Conservation (phyloP, 306 rosid genomes). For the Acacia acuminata region DNA sequence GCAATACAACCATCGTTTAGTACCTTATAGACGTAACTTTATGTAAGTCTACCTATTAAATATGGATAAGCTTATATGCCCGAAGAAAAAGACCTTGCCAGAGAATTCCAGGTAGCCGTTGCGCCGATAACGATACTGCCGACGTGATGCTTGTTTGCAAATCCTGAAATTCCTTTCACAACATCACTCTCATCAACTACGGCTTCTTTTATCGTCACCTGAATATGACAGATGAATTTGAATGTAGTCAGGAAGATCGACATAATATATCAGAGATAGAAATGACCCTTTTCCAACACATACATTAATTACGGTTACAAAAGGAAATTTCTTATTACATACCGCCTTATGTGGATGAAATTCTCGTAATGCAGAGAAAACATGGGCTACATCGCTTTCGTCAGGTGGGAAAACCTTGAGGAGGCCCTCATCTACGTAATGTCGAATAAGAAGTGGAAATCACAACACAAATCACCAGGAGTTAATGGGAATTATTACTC, state of each 20-base stretch:
- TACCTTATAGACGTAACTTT: not conserved
- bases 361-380: conserved; percentile 66
- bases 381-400: conserved; percentile 36
- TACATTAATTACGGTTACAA: not conserved
- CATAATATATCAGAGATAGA: not conserved
- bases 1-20: conserved; percentile 18
- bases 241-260: not conserved
- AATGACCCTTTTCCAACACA: not conserved
- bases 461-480: not conserved
- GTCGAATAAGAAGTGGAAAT: not conserved
- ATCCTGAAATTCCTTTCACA: conserved; percentile 62
- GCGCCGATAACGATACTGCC: conserved; percentile 73
- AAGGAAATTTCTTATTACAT: not conserved
- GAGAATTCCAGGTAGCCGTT: conserved; percentile 52
- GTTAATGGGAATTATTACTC: not conserved
- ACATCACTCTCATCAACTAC: conserved; percentile 65
- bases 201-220: conserved; percentile 71
- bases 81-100: conserved; percentile 56
- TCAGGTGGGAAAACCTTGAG: conserved; percentile 42
- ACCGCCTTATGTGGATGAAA: conserved; percentile 71
- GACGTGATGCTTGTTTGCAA: conserved; percentile 46
- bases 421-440: conserved; percentile 50
- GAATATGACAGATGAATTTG: conserved; percentile 17
- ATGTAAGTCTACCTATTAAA: not conserved
- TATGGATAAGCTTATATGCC: not conserved